Evolutionary conservation across 305 asterid genomes (phyloP), one percentile per base, ranked within the genome.

Genomic region (Fraxinus paxiana): DNA sequence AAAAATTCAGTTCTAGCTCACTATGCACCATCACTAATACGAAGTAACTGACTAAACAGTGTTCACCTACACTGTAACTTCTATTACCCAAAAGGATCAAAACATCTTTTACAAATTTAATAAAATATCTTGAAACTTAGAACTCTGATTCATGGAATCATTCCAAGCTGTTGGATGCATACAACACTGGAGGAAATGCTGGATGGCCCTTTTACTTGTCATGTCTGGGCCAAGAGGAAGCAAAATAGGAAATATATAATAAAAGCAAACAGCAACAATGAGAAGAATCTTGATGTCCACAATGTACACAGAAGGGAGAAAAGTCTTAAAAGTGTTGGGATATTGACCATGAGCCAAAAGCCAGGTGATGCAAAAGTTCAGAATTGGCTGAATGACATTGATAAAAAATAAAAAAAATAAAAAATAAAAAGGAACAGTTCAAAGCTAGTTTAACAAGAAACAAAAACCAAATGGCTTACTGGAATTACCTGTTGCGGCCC

Each of bases 401-500:
- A 63, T 8, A 13, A 10, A 63, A n/a, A n/a, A n/a, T n/a, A n/a
- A n/a, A n/a, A n/a, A n/a, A n/a, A n/a, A n/a, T n/a, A n/a, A n/a
- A 8, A 56, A 24, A 24, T 0, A 24, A 28, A 63, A 22, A 63
- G 34, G 72, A 63, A 63, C 30, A 22, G 72, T 22, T 22, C 24
- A 24, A 63, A 22, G 72, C 72, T 63, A 31, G 43, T 69, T 5
- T 5, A 30, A 28, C 74, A 15, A 69, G 9, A 30, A 28, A 30
- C 34, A 30, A 69, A 13, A 31, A 69, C 69, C 15, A 15, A 30
- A 69, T 1, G 20, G 75, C 22, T 69, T 69, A 2, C 43, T 69
- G 13, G 28, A 38, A 79, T 72, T 89, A 96, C 99, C 99, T 79
- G 99, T 96, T 30, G 97, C 99, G 56, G 98, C 92, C 83, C 99